phyloP scores from a whole-genome alignment of 768 basidiomycete species.

The Russula olivacea region DNA sequence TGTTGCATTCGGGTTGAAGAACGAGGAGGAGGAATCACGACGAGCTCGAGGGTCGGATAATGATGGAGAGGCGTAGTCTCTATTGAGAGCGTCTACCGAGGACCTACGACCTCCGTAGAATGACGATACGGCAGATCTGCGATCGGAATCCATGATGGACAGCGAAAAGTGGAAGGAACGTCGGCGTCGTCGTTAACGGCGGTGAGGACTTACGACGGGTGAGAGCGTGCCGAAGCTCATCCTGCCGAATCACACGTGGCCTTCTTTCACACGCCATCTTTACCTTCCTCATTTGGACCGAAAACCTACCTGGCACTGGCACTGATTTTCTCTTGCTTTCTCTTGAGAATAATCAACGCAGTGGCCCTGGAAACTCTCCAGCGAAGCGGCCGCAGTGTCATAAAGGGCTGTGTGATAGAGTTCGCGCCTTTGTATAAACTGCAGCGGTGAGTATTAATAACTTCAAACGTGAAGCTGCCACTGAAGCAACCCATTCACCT shows the following conservation, averaged over 20 bases:
- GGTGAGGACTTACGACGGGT: background rate
- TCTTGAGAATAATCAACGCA: too few relatives aligned
- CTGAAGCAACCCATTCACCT: too few relatives aligned
- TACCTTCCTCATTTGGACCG: background rate
- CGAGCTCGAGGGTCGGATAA: conserved; percentile 36
- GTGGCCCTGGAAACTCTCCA: too few relatives aligned
- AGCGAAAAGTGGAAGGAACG: background rate
- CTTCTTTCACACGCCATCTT: conserved; percentile 4
- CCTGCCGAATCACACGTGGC: background rate
- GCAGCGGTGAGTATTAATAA: too few relatives aligned
- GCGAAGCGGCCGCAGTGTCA: too few relatives aligned
- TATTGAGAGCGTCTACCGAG: conserved; percentile 57
- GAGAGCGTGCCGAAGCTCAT: background rate
- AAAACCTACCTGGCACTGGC: too few relatives aligned
- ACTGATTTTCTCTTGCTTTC: too few relatives aligned
- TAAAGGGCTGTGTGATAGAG: too few relatives aligned
- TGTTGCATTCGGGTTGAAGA: conserved; percentile 40
- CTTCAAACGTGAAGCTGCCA: too few relatives aligned
- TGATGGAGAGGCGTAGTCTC: conserved; percentile 39
- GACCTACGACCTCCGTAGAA: conserved; percentile 64
- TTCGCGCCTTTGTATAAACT: too few relatives aligned
- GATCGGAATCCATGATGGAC: conserved; percentile 60
- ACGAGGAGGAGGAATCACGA: conserved; percentile 71
- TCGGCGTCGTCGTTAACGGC: conserved; percentile 11
- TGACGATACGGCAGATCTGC: conserved; percentile 73